Evolutionary conservation across 2,329 filamentous ascomycete genomes (phyloP), one percentile per base, ranked within the genome.

Genomic region (Beauveria bassiana): DNA sequence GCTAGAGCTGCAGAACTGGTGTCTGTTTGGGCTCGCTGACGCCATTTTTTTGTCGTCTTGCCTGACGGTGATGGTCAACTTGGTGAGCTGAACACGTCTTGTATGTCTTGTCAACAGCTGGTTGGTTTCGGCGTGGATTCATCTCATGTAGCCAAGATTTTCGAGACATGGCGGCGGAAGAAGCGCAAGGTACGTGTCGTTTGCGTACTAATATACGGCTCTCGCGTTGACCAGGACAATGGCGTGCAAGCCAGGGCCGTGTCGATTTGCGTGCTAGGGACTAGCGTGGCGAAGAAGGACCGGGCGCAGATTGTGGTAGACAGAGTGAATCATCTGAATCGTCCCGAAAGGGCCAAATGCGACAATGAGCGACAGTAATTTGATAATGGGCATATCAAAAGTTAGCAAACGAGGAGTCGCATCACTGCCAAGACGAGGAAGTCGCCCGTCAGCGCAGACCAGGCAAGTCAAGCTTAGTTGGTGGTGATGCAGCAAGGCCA

Each of bases 371-470:
- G 31, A 52, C 10, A 20, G 22, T 18, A 28, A 58, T 42, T 16
- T 18, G 55, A 58, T 14, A 49, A 58, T 51, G 5, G 16, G 16
- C 28, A 57, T 57, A n/a, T 12, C 43, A 34, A 31, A 40, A 8
- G 22, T 28, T 50, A 42, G 46, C 34, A 24, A 34, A 51, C 34
- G 46, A 24, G 9, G 31, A 42, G 45, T 40, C 40, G 14, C 49
- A 61, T 54, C 47, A 20, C 28, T 5, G 42, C 50, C 57, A 59
- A 59, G 57, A 4, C 34, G 16, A 16, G 14, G 16, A 46, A 34
- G 40, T 20, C 20, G 59, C 59, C 50, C 31, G 59, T 61, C 59
- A 61, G 59, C 59, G 50, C 50, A 54, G 58, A 40, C 43, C 59
- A 9, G 42, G 50, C 59, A 43, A 47, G 50, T 55, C 14, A 16